These are phyloP conservation scores for Pythium coloratum DNA, from an alignment of 352 stramenopile species.

Conservation along the genomic window DNA sequence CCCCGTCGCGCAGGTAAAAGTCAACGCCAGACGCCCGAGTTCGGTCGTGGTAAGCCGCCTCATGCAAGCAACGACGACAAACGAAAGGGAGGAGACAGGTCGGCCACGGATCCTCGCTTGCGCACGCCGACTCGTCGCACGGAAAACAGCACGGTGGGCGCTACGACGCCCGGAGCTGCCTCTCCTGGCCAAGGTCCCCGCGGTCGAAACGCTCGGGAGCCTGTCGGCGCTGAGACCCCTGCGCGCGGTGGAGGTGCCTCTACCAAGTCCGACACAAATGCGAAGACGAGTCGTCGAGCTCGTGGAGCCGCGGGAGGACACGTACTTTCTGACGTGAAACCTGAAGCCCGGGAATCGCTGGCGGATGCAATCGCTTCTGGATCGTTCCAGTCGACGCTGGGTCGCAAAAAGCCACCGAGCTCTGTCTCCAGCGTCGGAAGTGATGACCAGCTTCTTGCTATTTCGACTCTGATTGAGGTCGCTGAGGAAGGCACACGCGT, in stretches of 20 bases:
- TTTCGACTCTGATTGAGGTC: neutral
- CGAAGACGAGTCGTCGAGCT: constrained; percentile 5
- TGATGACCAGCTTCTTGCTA: constrained; percentile 22
- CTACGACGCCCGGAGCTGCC: neutral
- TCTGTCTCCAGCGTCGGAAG: constrained; percentile 36
- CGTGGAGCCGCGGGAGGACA: constrained; percentile 1
- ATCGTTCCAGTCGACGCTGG: constrained; percentile 4
- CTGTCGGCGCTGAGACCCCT: neutral
- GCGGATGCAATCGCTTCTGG: neutral
- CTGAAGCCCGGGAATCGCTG: neutral
- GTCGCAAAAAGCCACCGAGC: constrained; percentile 29
- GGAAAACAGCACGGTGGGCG: neutral
- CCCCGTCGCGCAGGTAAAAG: constrained; percentile 11
- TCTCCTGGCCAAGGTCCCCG: constrained; percentile 11
- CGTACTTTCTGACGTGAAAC: neutral
- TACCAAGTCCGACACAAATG: neutral
- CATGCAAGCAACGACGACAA: constrained; percentile 14
- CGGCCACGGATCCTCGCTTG: constrained; percentile 2
- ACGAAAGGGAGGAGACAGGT: constrained; percentile 4
- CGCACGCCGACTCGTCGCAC: constrained; percentile 13
- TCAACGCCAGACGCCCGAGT: constrained; percentile 1
- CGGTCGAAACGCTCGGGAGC: constrained; percentile 7
- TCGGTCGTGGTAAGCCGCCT: constrained; percentile 6
- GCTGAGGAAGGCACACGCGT: constrained; percentile 6
- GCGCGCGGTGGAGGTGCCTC: neutral